Evolutionary conservation across 495 filamentous ascomycete species (phyloP).

Genomic region (Cladorrhinum samala): DNA sequence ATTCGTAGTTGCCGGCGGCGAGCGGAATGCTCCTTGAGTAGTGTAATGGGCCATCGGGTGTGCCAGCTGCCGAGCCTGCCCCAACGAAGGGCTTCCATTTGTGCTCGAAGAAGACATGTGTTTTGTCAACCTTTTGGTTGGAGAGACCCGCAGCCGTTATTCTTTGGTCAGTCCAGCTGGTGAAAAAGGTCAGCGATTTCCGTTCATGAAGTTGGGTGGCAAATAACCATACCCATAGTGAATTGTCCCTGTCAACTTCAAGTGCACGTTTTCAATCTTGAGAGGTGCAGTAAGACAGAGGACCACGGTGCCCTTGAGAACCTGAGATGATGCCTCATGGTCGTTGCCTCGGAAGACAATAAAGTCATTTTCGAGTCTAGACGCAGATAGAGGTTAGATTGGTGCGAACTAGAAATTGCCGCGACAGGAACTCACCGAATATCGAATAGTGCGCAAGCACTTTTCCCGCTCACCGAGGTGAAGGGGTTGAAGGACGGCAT

Average conservation of each 20-base stretch:
- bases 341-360: constrained; percentile 71
- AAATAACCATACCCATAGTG: constrained; percentile 55
- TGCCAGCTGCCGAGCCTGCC: constrained; percentile 15
- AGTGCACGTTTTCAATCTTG: constrained; percentile 63
- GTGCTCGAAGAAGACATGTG: constrained; percentile 37
- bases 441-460: constrained; percentile 44
- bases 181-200: not conserved
- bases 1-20: constrained; percentile 79
- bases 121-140: constrained; percentile 42
- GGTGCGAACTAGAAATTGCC: constrained; percentile 41
- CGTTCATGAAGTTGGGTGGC: not conserved
- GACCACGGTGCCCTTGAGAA: constrained; percentile 67
- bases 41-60: constrained; percentile 13
- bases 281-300: constrained; percentile 65
- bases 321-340: constrained; percentile 67
- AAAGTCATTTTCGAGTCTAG: constrained; percentile 71
- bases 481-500: constrained; percentile 45
- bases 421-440: constrained; percentile 48
- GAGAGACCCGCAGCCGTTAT: constrained; percentile 45
- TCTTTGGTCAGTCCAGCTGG: constrained; percentile 45
- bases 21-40: constrained; percentile 51
- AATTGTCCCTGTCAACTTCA: constrained; percentile 65
- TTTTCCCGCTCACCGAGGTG: constrained; percentile 35
- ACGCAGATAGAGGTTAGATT: not conserved
- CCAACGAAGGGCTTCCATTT: constrained; percentile 46